Base-by-base conservation (phyloP, 345 rosid genomes). In the Hibiscus trionum region DNA sequence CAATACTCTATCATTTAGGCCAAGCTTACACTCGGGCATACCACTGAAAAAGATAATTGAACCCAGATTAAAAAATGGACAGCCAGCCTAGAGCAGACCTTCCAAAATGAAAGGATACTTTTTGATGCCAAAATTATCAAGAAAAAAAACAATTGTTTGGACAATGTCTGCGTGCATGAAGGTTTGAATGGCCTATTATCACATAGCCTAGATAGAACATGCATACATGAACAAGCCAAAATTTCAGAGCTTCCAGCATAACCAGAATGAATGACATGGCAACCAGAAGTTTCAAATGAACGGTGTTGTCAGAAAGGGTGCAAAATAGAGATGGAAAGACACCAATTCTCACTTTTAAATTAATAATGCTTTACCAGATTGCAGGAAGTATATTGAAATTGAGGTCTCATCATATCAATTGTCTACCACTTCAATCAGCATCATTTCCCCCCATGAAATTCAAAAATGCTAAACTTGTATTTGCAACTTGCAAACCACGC, bases 21-120 rank as follows among this genome's bases (percentile, higher is more conserved):
- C 97, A 79, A 95, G 90, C 79, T 95, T 95, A 84, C 99, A 95
- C 84, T 92, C 97, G 3, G 97, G 97, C 97, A 92, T 95, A 73
- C 99, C 99, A 79, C 97, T 92, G 80, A 73, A 78, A 76, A 26
- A 77, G 47, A 75, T 15, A 56, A 74, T 17, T 63, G 64, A 62
- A 66, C 52, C 59, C 52, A 69, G 24, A 29, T 35, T 61, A 63
- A 68, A 46, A 57, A 75, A 10, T 15, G 55, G 33, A 53, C 16
- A 42, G 69, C 61, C 68, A 42, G 69, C 55, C 68, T 53, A 53
- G 44, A 55, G 61, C 37, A 60, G 27, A 76, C 37, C 56, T 15
- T 47, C 35, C 14, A 37, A 64, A 17, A 26, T 24, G 67, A 53
- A 69, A 72, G 21, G n/a, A 56, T 17, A 21, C 8, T 12, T 55